These are phyloP conservation scores for Paulownia fortunei DNA, from an alignment of 257 asterid genomes.

Conservation along the genomic window DNA sequence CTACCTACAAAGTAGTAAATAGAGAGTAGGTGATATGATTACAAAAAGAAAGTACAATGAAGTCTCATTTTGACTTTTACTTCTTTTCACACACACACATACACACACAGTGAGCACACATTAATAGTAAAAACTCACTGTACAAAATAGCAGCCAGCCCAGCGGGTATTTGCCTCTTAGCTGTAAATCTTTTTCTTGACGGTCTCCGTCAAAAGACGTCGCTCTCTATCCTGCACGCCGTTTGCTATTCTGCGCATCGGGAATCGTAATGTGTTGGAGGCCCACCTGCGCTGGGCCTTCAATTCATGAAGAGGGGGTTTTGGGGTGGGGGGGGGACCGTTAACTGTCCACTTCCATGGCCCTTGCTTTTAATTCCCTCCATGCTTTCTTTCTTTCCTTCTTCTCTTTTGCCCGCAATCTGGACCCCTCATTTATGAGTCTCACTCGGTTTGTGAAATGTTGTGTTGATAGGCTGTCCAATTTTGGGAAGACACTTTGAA, in stretches of 20 bases:
- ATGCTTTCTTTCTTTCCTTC: constrained; percentile 4
- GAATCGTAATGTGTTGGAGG: constrained; percentile 31
- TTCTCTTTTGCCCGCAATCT: constrained; percentile 1
- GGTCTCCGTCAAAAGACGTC: constrained; percentile 35
- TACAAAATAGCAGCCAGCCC: neutral
- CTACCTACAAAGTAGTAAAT: neutral
- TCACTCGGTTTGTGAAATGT: neutral
- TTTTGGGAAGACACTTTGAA: constrained; percentile 13
- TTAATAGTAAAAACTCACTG: constrained; percentile 6
- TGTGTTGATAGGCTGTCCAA: neutral
- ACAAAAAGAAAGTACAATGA: constrained; percentile 33
- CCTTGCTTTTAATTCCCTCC: constrained; percentile 1
- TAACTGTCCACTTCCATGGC: constrained; percentile 29
- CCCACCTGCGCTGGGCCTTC: neutral
- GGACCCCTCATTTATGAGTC: constrained; percentile 9
- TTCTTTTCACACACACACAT: constrained; percentile 13
- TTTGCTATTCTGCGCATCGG: constrained; percentile 38
- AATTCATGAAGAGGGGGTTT: neutral
- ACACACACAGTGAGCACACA: neutral
- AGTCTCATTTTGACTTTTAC: constrained; percentile 41
- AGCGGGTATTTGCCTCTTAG: neutral
- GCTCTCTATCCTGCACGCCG: constrained; percentile 36
- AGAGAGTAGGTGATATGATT: constrained; percentile 29
- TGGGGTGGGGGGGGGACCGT: constrained; percentile 37
- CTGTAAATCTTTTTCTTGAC: neutral